phyloP scores from a whole-genome alignment of 495 filamentous ascomycete species.

The Tuber umbilicatum region DNA sequence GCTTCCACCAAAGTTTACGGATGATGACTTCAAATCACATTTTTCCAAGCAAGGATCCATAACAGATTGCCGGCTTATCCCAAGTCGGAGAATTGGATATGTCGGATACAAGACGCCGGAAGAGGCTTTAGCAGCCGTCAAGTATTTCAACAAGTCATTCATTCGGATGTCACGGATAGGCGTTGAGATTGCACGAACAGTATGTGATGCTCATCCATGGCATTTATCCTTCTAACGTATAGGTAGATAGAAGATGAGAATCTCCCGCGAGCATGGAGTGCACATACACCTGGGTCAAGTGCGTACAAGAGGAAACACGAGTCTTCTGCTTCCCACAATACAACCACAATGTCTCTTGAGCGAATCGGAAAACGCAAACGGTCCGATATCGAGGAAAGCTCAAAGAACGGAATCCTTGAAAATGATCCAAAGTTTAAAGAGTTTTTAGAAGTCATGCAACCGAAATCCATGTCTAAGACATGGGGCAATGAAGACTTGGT shows the following conservation, averaged over 20 bases:
- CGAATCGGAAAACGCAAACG: conserved; percentile 54
- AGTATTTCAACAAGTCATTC: conserved; percentile 90
- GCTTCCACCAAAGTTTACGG: conserved; percentile 65
- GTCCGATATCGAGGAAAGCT: conserved; percentile 42
- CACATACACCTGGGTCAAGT: conserved; percentile 36
- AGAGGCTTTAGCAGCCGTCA: conserved; percentile 71
- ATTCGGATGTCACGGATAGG: conserved; percentile 93
- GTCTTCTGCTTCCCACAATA: conserved; percentile 38
- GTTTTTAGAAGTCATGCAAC: conserved; percentile 75
- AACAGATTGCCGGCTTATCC: conserved; percentile 85
- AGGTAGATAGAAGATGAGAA: conserved; percentile 43
- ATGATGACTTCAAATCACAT: conserved; percentile 75
- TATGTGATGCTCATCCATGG: conserved; percentile 46
- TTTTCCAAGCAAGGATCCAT: conserved; percentile 66
- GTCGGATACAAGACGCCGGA: conserved; percentile 83
- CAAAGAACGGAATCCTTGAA: conserved; percentile 37
- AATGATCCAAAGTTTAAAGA: conserved; percentile 75
- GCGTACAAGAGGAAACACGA: conserved; percentile 52
- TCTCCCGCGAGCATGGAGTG: conserved; percentile 43
- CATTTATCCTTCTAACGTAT: conserved; percentile 42
- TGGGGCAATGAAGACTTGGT: conserved; percentile 59
- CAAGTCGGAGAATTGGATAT: conserved; percentile 86
- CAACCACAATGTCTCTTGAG: conserved; percentile 7
- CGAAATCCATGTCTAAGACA: conserved; percentile 58
- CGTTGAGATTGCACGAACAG: conserved; percentile 84